These are phyloP conservation scores for Auricularia auricula-judae DNA, from an alignment of 768 basidiomycete genomes.

Conservation along the genomic window DNA sequence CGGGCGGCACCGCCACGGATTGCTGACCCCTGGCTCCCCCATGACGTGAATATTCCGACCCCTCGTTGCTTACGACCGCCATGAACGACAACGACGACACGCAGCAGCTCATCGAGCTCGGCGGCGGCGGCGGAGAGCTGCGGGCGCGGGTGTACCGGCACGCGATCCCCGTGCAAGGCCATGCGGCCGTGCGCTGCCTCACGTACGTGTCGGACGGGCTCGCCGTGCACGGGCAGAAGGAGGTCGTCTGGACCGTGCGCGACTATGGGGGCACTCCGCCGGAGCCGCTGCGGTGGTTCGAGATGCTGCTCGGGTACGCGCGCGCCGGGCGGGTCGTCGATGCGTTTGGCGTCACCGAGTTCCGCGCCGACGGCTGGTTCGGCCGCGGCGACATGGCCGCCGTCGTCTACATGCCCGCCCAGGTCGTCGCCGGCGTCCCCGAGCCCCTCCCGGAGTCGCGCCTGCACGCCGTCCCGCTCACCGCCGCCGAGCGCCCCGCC, in stretches of 20 bases:
- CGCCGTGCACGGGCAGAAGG: neutral
- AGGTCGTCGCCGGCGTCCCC: neutral
- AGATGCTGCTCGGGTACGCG: neutral
- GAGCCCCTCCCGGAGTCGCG: neutral
- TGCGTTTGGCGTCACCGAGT: neutral
- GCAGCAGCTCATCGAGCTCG: too few relatives aligned
- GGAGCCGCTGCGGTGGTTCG: neutral
- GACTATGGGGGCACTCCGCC: neutral
- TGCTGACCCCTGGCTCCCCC: too few relatives aligned
- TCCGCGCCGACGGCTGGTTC: neutral
- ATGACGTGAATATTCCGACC: too few relatives aligned
- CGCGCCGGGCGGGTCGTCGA: neutral
- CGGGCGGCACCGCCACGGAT: too few relatives aligned
- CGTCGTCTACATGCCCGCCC: neutral
- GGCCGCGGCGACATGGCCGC: neutral
- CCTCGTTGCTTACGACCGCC: too few relatives aligned
- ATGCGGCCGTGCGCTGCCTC: neutral
- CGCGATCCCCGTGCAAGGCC: neutral
- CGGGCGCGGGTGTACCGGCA: neutral
- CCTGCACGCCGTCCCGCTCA: neutral
- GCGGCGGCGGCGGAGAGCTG: neutral
- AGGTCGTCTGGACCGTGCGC: conserved; percentile 1
- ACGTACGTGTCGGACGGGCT: neutral
- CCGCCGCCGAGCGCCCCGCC: neutral
- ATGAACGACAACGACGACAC: too few relatives aligned